Evolutionary conservation across 345 rosid species (phyloP), one percentile per base, ranked within the genome.

Genomic region (Camelina neglecta): DNA sequence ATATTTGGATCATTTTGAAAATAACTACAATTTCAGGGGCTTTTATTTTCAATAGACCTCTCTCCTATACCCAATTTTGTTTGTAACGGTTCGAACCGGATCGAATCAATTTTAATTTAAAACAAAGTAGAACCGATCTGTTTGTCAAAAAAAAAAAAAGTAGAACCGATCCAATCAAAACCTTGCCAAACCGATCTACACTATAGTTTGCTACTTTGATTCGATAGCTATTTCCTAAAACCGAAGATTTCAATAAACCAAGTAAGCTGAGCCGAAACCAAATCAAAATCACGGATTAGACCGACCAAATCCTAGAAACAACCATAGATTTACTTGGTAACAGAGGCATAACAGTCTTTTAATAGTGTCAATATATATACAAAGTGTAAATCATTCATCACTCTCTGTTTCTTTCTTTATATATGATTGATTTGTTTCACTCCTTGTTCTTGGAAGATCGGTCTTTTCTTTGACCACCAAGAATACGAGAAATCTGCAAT

Each of bases 401-500:
- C 21, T 15, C 16, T 1, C 23, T 38, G 50, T 71, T 44, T 69
- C 55, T 50, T 54, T 54, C 23, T 45, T 53, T 8, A 5, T 5
- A 31, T 16, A 35, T 35, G 38, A 35, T 35, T 33, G 70, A 41
- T 51, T 64, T 29, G 12, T 8, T 65, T 75, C 61, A 88, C 81
- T 88, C 91, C 75, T 85, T 86, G 79, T 68, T 80, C 56, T 81
- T 86, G 63, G 94, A 80, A 35, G 92, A 77, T 4, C 85, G 82
- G 54, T 87, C 92, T 75, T 93, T 84, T 82, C 81, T 86, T 53
- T 82, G 87, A 54, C 98, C 93, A 23, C 92, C 89, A 38, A 93
- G 96, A 80, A 93, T 90, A 72, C 96, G 96, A 1, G 94, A 90
- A 66, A 93, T 90, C 78, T 87, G 98, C 49, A 93, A 84, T 76